Evolutionary conservation across 495 filamentous ascomycete species (phyloP).

Genomic region (Neurospora africana): DNA sequence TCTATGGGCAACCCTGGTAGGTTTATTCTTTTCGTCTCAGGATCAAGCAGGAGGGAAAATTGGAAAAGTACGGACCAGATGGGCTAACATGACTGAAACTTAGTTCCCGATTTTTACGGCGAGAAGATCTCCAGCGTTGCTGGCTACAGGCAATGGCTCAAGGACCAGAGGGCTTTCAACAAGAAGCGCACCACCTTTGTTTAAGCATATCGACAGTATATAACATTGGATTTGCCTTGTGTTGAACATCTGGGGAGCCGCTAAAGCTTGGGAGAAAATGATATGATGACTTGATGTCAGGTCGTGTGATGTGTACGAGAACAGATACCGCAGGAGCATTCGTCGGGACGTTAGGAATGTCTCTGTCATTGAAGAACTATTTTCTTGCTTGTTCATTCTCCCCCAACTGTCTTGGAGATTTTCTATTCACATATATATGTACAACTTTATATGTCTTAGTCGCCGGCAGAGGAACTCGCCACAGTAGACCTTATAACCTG

Average conservation of each 20-base stretch:
- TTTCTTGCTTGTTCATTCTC: neutral
- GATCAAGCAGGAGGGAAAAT: neutral
- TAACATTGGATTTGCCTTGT: neutral
- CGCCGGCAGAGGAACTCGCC: neutral
- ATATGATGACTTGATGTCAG: neutral
- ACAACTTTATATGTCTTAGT: neutral
- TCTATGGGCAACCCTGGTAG: constrained; percentile 48
- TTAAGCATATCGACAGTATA: constrained; percentile 7
- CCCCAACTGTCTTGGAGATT: neutral
- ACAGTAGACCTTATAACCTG: neutral
- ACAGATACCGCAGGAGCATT: neutral
- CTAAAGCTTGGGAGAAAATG: neutral
- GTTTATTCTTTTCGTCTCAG: constrained; percentile 1
- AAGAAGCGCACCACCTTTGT: constrained; percentile 65
- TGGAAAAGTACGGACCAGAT: neutral
- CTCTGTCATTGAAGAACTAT: neutral
- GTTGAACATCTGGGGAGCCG: neutral
- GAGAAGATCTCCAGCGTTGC: constrained; percentile 93
- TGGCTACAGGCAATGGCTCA: constrained; percentile 88
- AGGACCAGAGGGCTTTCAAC: constrained; percentile 95
- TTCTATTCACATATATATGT: neutral
- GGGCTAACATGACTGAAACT: constrained; percentile 2
- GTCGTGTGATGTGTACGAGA: neutral
- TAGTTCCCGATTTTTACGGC: constrained; percentile 62
- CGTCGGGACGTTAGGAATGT: neutral